Base-by-base conservation (phyloP, 495 filamentous ascomycete species). In the Terfezia boudieri region DNA sequence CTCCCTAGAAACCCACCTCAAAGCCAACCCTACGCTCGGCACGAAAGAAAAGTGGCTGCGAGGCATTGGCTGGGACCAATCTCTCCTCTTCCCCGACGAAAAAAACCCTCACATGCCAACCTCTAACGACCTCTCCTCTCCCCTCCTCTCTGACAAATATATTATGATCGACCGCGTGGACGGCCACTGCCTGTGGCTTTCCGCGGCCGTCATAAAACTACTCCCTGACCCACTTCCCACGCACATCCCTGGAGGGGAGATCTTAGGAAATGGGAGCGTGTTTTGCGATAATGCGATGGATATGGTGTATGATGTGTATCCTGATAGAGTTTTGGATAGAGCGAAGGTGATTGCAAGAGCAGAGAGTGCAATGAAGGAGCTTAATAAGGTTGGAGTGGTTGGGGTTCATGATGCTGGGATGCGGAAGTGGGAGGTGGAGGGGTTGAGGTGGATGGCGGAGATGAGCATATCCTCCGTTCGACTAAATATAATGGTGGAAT, bases 231-330 rank as follows among this genome's bases (percentile, higher is more conserved):
- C 12, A 4, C 69, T 81, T 2, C 71, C 76, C 0, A 57, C 61
- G 6, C 70, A 73, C 4, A 55, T 77, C 3, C 74, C 76, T 1
- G 78, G 79, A 1, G 79, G 79, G 0, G 73, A 79, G 49, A 70
- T 81, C 16, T 62, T 76, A 9, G 67, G 68, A 14, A 60, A 69
- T 4, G 77, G 78, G 0, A 78, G 79, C n/a, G 78, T 82, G 9
- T 81, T 81, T 61, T 82, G 79, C 59, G 78, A 82, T 60, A 81
- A 81, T 61, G 76, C 77, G 2, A 79, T 81, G 71, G 77, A 79
- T 52, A 65, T 79, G 22, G 71, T 80, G 16, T 65, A 67, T 49
- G 62, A 66, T 9, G 52, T 75, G 12, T 79, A 74, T 70, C 76
- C 76, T 1, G 71, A 69, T 53, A 77, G 76, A 1, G 49, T 51